Base-by-base conservation (phyloP, 139 green algal species). In the Coelastrella sp. region DNA sequence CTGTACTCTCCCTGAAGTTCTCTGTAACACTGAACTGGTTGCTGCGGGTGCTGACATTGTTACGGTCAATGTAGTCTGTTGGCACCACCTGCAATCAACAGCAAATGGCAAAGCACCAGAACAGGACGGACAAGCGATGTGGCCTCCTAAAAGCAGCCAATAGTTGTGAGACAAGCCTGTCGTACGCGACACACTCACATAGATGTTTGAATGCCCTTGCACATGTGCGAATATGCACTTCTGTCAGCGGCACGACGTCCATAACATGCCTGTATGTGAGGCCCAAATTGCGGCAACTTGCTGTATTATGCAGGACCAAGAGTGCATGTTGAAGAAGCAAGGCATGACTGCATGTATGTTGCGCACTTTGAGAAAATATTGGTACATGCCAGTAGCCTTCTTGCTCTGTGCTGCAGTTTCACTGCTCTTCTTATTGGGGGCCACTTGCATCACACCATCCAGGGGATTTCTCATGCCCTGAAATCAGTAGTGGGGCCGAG, bases 1-100 rank as follows among this genome's bases (percentile, higher is more conserved):
- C 88, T 35, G 57, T 87, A 63, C 72, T 92, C 60, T 95, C 95
- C 79, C 94, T 95, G 92, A 98, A 99, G 91, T 99, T 97, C 92
- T 99, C 98, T 9, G 98, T 99, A 6, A 99, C 98, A 6, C 94
- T 98, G 92, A 97, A 99, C 95, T 99, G 98, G 86, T 99, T 99
- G 59, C 94, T 98, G 68, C 86, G 19, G 60, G 99, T 96, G 25
- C 93, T 95, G 19, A 89, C 85, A 90, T 96, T 96, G 7, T 73
- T 59, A 0, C 95, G 56, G 87, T 95, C 87, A 3, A 82, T 93
- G 93, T 99, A 99, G 4, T 91, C 92, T 7, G 98, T 99, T 10
- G 98, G 98, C 66, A 99, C 98, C 14, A 99, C 96, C 95, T 97
- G 93, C 20, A 35, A 85, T 11, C 20, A 70, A 17, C 3, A 70